Evolutionary conservation across 768 basidiomycete species (phyloP).

Genomic region (Porphyrellus cyaneotinctus): DNA sequence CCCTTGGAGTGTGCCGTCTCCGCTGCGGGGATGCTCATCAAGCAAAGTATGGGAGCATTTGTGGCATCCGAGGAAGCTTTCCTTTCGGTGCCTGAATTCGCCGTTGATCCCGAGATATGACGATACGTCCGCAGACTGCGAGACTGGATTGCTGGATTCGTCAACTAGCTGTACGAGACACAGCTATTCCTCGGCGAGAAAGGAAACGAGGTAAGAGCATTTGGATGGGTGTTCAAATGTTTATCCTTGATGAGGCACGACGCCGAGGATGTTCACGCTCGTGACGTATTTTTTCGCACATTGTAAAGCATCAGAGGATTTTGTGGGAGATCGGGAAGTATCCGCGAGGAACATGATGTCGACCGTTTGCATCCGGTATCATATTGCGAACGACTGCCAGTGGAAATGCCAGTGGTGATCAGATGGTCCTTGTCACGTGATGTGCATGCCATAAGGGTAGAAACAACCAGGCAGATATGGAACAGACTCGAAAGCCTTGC

Average conservation of each 20-base stretch:
- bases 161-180: slow-evolving; percentile 66
- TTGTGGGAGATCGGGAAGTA: too few species aligned
- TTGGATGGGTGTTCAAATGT: slow-evolving; percentile 61
- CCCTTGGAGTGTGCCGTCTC: slow-evolving; percentile 46
- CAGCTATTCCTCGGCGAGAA: slow-evolving; percentile 56
- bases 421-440: too few species aligned
- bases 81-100: slow-evolving; percentile 9
- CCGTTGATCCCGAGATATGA: slow-evolving; percentile 24
- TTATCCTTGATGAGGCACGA: slow-evolving; percentile 8
- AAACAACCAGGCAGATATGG: too few species aligned
- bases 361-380: too few species aligned
- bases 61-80: slow-evolving; percentile 22
- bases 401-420: too few species aligned
- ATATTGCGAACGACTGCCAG: too few species aligned
- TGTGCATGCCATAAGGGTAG: too few species aligned
- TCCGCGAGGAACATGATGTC: too few species aligned
- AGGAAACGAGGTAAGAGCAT: slow-evolving; percentile 53
- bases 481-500: too few species aligned
- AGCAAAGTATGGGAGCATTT: slow-evolving; percentile 29
- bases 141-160: slow-evolving; percentile 52
- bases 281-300: slow-evolving; percentile 1
- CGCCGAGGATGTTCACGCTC: not conserved
- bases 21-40: slow-evolving; percentile 22
- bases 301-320: not conserved
- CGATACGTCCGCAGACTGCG: slow-evolving; percentile 48